Conservation (phyloP, 345 rosid genomes). For the thale cress (Arabidopsis thaliana) region TAIR10.1 NC_003070.9:19208501-19209000, state of each 20-base stretch:
- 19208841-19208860: conserved; percentile 49
- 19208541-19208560: conserved; percentile 1
- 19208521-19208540: conserved; percentile 38
- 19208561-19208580: conserved; percentile 35
- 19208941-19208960: not conserved
- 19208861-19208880: conserved; percentile 45
- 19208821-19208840: not conserved
- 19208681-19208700: conserved; percentile 30
- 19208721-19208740: conserved; percentile 46
- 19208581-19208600: conserved; percentile 50
- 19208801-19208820: not conserved
- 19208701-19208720: conserved; percentile 25
- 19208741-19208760: conserved; percentile 52
- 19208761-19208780: conserved; percentile 47
- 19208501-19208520: conserved; percentile 48
- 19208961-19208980: not conserved
- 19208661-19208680: conserved; percentile 8
- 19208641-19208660: not conserved
- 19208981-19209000: conserved; percentile 49
- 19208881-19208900: conserved; percentile 51
- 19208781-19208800: conserved; percentile 4
- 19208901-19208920: conserved; percentile 54
- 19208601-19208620: conserved; percentile 31
- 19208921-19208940: conserved; percentile 56
- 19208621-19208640: not conserved